Percentiles rank a stretch among this genome's conserved stretches.
These are phyloP conservation scores for Astraeus odoratus DNA, from an alignment of 768 basidiomycete species.

Conservation along the genomic window DNA sequence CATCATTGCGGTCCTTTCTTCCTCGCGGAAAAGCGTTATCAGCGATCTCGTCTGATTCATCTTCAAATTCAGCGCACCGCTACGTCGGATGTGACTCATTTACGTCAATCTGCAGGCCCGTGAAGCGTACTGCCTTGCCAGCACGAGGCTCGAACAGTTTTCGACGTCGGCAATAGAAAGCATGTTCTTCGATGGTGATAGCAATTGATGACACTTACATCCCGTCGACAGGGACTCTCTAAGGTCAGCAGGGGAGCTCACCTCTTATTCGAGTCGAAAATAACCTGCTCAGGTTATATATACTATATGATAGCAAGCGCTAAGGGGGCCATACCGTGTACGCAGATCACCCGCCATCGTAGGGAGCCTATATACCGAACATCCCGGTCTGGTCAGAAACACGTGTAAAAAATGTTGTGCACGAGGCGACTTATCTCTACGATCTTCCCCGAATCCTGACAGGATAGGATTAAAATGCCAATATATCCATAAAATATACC, in stretches of 20 bases:
- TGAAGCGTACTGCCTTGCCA: not conserved
- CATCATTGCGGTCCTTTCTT: not conserved
- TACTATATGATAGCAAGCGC: not conserved
- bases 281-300: not conserved
- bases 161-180: not conserved
- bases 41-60: not conserved
- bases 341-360: not conserved
- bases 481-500: not conserved
- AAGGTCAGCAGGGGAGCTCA: not conserved
- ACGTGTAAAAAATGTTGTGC: conserved; percentile 9
- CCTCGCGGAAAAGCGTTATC: conserved; percentile 1
- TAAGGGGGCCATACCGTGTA: too few species aligned
- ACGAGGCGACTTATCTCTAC: not conserved
- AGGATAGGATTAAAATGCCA: not conserved
- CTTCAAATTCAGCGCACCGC: not conserved
- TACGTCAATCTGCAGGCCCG: not conserved
- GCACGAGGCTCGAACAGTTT: conserved; percentile 1
- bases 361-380: not conserved
- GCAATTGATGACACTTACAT: not conserved
- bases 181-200: not conserved
- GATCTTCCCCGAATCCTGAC: not conserved
- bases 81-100: not conserved
- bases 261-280: not conserved
- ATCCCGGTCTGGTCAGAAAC: conserved; percentile 1
- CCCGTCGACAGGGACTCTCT: not conserved